Base-by-base conservation (phyloP, 2,329 filamentous ascomycete species). In the Laburnicola sp. region DNA sequence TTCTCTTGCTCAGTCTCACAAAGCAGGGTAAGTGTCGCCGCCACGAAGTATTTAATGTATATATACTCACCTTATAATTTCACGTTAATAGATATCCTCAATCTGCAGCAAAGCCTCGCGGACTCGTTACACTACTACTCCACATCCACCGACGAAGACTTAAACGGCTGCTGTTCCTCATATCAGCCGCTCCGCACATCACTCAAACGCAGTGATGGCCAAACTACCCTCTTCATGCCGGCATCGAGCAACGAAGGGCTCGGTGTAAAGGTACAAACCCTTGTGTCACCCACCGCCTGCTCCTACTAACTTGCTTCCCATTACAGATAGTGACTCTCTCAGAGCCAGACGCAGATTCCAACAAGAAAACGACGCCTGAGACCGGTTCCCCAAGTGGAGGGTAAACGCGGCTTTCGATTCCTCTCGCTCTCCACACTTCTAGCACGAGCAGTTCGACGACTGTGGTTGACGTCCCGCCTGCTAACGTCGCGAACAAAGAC, bases 181-280 rank as follows among this genome's bases (percentile, higher is more conserved):
- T 85, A 82, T 54, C 86, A 88, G 54, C 85, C 85, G 0, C 78
- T 81, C 50, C 77, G 84, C 35, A 86, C 83, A 1, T 76, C 80
- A 2, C 78, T 88, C 45, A 82, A 81, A 45, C 80, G 82, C 9
- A 80, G 79, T 45, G 80, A 85, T 76, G 84, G 84, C 3, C 78
- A 80, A 28, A 84, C 81, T 1, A 86, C 83, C 3, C 74, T 88
- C 7, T 86, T 87, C 71, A 86, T 87, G 83, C 86, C 86, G 2
- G 84, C 84, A 9, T 84, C 78, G 34, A 83, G 81, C 10, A 79
- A 81, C 27, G 77, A 78, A 35, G 79, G 81, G 2, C 75, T 86
- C 16, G 86, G 85, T 4, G 81, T 87, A 56, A 88, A 87, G 34
- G 43, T 45, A 25, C 8, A 26, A 1, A 31, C 11, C 7, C 26